These are phyloP conservation scores for Botrytis paeoniae DNA, from an alignment of 2,329 filamentous ascomycete genomes.

Conservation along the genomic window DNA sequence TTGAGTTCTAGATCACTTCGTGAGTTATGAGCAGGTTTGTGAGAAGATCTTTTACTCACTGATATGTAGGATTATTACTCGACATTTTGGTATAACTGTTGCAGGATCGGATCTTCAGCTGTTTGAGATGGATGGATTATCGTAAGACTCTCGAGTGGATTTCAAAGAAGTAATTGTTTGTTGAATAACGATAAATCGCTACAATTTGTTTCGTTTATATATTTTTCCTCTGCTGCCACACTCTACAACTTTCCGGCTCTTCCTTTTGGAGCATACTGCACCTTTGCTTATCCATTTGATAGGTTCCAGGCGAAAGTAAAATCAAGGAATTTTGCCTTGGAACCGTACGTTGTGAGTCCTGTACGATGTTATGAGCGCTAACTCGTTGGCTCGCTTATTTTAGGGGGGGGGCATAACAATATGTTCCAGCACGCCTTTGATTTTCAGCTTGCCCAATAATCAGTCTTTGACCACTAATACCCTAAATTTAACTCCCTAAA, in stretches of 20 bases:
- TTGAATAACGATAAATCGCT: neutral
- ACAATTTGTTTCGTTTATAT: neutral
- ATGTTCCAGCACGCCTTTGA: neutral
- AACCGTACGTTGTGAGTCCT: neutral
- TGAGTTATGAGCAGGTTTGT: neutral
- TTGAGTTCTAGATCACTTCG: neutral
- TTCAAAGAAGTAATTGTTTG: neutral
- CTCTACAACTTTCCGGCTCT: neutral
- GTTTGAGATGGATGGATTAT: neutral
- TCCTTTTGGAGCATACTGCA: neutral
- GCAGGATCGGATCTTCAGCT: neutral
- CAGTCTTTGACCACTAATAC: neutral
- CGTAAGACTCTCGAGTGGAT: no score
- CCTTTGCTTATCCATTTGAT: neutral
- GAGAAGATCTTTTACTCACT: neutral
- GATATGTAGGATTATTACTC: neutral
- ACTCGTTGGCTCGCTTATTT: constrained; percentile 1
- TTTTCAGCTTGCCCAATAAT: neutral
- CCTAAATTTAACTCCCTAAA: no score
- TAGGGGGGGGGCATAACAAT: neutral
- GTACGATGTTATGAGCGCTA: neutral
- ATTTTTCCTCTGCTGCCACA: neutral
- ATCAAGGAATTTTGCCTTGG: neutral
- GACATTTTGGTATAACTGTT: neutral
- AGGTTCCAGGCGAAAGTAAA: neutral